Base-by-base conservation (phyloP, 2,329 filamentous ascomycete genomes). In the Penicillium sp. region DNA sequence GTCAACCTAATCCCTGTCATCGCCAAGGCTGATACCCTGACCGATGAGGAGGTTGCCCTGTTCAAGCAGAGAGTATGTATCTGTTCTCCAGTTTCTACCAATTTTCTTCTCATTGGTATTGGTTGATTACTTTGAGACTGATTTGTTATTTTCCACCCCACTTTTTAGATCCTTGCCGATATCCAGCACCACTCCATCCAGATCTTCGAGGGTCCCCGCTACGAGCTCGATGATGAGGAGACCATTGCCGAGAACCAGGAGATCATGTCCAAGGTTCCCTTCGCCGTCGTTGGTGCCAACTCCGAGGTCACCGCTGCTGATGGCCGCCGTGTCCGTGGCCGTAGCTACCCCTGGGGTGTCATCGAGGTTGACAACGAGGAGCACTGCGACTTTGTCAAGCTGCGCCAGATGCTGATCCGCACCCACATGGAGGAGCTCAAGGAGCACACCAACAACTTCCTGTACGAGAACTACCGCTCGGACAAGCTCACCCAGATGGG, bases 361-460 rank as follows among this genome's bases (percentile, higher is more conserved):
- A 97, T 99, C 70, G 95, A 99, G 83, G 95, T 99, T 67, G 95
- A 99, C 83, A 99, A 99, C 79, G 95, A 99, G 86, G 95, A 99
- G 81, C 95, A 99, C 85, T 99, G 95, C 77, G 95, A 99, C 83
- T 99, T 99, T 71, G 95, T 98, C 82, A 99, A 99, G 89, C 89
- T 99, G 65, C 93, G 95, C 80, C 95, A 99, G 83, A 99, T 99
- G 95, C 89, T 99, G 71, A 98, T 99, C 84, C 91, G 95, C 80
- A 99, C 95, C 60, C 95, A 99, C 87, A 99, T 99, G 95, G 95
- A 99, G 80, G 95, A 99, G 84, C 92, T 99, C 84, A 99, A 99
- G 89, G 95, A 99, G 85, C 92, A 99, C 85, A 99, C 95, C 81
- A 99, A 98, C 89, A 99, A 99, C 84, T 88, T 86, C 70, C 85